Percentiles rank a stretch among this genome's conserved stretches.
phyloP scores from a whole-genome alignment of 2,329 filamentous ascomycete genomes.

The Geosmithia putterillii region DNA sequence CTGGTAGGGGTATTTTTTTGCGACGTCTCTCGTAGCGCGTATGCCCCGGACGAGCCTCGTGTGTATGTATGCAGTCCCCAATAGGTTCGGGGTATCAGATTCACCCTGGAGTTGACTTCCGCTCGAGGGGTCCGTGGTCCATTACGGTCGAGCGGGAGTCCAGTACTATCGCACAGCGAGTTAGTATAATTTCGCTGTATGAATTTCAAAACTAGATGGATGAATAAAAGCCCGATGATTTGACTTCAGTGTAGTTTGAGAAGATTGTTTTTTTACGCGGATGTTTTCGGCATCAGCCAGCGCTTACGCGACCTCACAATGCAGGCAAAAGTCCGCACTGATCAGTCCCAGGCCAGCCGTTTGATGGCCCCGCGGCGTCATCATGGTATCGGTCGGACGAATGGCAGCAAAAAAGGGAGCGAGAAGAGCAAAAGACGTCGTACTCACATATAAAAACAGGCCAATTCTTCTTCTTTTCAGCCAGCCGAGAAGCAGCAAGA shows the following conservation, averaged over 20 bases:
- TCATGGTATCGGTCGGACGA: slow-evolving; percentile 18
- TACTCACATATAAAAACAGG: not conserved
- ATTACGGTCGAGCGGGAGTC: too few species aligned
- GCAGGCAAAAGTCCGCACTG: not conserved
- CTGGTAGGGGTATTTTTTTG: too few species aligned
- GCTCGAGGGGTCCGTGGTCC: too few species aligned
- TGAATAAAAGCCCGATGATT: not conserved
- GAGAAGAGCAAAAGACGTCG: slow-evolving; percentile 5
- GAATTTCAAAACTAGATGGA: not conserved
- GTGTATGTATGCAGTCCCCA: too few species aligned
- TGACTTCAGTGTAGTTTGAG: slow-evolving; percentile 1
- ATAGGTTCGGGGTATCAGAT: too few species aligned
- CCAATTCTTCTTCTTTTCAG: not conserved
- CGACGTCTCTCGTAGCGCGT: too few species aligned
- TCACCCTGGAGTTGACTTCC: too few species aligned
- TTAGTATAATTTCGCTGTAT: not conserved
- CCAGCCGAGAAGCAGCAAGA: not conserved
- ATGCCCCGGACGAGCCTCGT: too few species aligned
- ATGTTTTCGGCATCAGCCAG: slow-evolving; percentile 8
- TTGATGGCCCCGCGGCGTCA: slow-evolving; percentile 43
- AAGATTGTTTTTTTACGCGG: slow-evolving; percentile 3
- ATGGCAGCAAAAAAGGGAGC: not conserved
- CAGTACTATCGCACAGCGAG: too few species aligned
- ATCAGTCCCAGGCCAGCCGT: slow-evolving; percentile 2
- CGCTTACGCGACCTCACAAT: not conserved